Conservation (phyloP, 2,329 filamentous ascomycete genomes). For the Hypoxylon sp. region DNA sequence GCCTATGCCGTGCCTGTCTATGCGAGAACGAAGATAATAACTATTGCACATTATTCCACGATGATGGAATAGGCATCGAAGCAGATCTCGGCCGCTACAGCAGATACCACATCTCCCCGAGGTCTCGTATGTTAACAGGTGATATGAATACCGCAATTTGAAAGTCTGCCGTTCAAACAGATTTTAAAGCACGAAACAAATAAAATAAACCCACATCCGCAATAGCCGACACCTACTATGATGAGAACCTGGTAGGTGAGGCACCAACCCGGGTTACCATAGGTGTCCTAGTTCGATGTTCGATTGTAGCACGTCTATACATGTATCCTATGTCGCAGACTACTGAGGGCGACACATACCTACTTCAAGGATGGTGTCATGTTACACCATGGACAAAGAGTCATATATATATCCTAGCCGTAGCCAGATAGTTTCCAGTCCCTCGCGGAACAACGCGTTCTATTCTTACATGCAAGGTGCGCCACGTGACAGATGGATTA, state of each 20-base stretch:
- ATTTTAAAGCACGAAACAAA: slow-evolving; percentile 1
- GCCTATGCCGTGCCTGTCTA: background rate
- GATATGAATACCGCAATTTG: background rate
- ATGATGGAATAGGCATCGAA: background rate
- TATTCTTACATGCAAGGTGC: too few species aligned
- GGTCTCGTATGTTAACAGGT: background rate
- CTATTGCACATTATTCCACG: background rate
- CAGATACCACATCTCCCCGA: background rate
- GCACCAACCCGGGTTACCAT: background rate
- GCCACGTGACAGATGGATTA: too few species aligned
- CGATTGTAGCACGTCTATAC: background rate
- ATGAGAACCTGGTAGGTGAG: background rate
- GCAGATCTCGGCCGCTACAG: background rate
- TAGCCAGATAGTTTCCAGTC: too few species aligned
- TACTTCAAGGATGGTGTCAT: too few species aligned
- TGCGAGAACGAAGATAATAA: background rate
- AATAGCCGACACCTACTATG: background rate
- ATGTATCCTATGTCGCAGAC: background rate
- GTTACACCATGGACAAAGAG: too few species aligned
- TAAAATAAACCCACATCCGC: slow-evolving; percentile 14
- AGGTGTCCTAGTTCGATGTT: background rate
- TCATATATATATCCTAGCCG: too few species aligned
- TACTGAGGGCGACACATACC: background rate
- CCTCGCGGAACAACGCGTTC: too few species aligned
- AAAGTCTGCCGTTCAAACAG: background rate